Evolutionary conservation across 2,329 filamentous ascomycete genomes (phyloP).

Genomic region (Aspergillus thermomutatus): DNA sequence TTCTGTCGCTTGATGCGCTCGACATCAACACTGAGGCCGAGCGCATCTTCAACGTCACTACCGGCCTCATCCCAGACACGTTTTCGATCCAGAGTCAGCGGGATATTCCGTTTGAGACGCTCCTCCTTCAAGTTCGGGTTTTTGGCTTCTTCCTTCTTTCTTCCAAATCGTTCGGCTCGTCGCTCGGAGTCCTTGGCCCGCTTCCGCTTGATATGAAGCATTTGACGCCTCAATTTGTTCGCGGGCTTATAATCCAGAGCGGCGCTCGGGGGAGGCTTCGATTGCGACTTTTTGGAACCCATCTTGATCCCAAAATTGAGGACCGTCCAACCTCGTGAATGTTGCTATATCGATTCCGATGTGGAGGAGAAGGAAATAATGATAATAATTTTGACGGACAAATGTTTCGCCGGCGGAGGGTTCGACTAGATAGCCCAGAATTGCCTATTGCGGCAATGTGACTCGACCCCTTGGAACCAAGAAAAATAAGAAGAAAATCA

Average conservation of each 20-base stretch:
- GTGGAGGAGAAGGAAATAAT: constrained; percentile 14
- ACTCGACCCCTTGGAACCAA: background rate
- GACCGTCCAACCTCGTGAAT: background rate
- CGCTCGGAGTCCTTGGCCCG: constrained; percentile 69
- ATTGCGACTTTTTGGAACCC: constrained; percentile 47
- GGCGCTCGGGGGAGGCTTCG: constrained; percentile 43
- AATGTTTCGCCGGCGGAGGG: constrained; percentile 14
- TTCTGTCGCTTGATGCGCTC: constrained; percentile 48
- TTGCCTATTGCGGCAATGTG: background rate
- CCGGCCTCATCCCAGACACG: constrained; percentile 82
- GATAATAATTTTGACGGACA: constrained; percentile 30
- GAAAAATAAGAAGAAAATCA: background rate
- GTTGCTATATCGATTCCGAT: background rate
- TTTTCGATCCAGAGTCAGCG: constrained; percentile 79
- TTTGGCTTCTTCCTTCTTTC: constrained; percentile 81
- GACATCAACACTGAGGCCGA: constrained; percentile 48
- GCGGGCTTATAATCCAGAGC: constrained; percentile 54
- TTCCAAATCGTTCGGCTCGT: constrained; percentile 70
- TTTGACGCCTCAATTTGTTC: constrained; percentile 78
- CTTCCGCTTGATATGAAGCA: constrained; percentile 77
- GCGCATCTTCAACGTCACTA: constrained; percentile 44
- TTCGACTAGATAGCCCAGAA: background rate
- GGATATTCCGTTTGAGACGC: constrained; percentile 73
- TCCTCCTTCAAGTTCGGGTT: constrained; percentile 72
- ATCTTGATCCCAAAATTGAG: constrained; percentile 32